Evolutionary conservation across 192 early-diverging fungal species (phyloP).

Genomic region (Polychytrium aggregatum): DNA sequence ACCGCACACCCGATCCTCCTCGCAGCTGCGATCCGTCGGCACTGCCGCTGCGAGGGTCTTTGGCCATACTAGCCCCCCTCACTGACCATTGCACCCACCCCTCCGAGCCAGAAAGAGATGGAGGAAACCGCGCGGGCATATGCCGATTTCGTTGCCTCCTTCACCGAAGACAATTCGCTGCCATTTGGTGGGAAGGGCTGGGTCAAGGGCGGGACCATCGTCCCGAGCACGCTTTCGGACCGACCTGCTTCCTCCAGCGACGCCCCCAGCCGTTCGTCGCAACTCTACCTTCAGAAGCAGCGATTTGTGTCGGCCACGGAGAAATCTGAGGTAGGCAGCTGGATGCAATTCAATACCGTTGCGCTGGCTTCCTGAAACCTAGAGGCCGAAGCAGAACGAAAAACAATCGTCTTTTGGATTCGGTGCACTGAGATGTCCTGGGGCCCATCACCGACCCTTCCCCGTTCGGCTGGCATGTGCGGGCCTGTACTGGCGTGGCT

Average conservation of each 20-base stretch:
- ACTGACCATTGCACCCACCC: not conserved
- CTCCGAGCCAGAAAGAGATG: slow-evolving; percentile 53
- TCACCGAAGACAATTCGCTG: slow-evolving; percentile 40
- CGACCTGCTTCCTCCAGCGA: slow-evolving; percentile 6
- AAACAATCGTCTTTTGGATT: slow-evolving; percentile 5
- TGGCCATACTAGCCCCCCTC: not conserved
- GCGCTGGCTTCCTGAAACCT: not conserved
- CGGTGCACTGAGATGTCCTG: too few species aligned
- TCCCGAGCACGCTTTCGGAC: slow-evolving; percentile 8
- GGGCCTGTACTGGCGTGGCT: not conserved
- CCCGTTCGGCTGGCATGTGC: not conserved
- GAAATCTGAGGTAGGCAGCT: slow-evolving; percentile 11
- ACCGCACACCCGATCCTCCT: not conserved
- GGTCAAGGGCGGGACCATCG: slow-evolving; percentile 28
- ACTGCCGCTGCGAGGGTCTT: not conserved
- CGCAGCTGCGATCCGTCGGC: not conserved
- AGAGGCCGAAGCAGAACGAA: not conserved
- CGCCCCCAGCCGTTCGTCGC: not conserved
- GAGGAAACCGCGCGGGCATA: slow-evolving; percentile 70
- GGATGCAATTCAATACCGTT: not conserved
- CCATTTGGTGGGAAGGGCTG: slow-evolving; percentile 29
- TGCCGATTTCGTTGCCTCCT: slow-evolving; percentile 70
- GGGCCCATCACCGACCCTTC: not conserved
- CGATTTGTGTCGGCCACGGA: slow-evolving; percentile 18
- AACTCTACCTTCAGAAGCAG: slow-evolving; percentile 1